Percentiles rank a stretch among this genome's conserved stretches.
phyloP scores from a whole-genome alignment of 306 rosid genomes.

The Acacia confusa region DNA sequence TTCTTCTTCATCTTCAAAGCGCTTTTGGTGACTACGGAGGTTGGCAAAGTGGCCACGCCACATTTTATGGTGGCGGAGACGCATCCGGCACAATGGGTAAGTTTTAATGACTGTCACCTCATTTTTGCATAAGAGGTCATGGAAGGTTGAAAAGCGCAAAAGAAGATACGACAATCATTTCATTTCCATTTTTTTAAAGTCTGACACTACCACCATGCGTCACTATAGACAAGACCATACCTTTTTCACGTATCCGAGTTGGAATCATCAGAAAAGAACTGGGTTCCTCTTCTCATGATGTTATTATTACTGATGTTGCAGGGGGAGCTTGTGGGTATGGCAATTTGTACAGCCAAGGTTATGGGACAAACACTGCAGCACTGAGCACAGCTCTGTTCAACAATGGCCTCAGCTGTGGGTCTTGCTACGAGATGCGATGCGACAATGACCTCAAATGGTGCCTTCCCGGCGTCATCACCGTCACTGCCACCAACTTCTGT shows the following conservation, averaged over 20 bases:
- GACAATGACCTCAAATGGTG: constrained; percentile 54
- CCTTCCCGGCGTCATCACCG: constrained; percentile 42
- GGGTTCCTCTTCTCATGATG: not conserved
- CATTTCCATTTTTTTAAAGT: not conserved
- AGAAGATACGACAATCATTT: not conserved
- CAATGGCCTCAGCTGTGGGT: constrained; percentile 50
- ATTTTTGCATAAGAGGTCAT: not conserved
- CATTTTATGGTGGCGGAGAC: constrained; percentile 53
- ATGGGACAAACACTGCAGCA: constrained; percentile 53
- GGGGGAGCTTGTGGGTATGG: constrained; percentile 63
- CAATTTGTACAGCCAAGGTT: constrained; percentile 46
- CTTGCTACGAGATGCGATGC: constrained; percentile 48
- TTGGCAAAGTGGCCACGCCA: constrained; percentile 50
- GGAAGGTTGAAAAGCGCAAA: not conserved
- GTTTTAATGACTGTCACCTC: not conserved
- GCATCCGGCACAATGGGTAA: constrained; percentile 58
- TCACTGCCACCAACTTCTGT: constrained; percentile 52
- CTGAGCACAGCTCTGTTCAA: constrained; percentile 49
- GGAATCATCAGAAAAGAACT: not conserved
- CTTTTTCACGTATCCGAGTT: not conserved
- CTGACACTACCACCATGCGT: not conserved
- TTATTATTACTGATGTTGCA: constrained; percentile 1
- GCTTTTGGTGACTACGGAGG: constrained; percentile 42
- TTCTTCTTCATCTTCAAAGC: constrained; percentile 43
- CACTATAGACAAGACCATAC: not conserved